These are phyloP conservation scores for Xerocomus nothofagi DNA, from an alignment of 1,284 basidiomycete genomes.

Conservation along the genomic window DNA sequence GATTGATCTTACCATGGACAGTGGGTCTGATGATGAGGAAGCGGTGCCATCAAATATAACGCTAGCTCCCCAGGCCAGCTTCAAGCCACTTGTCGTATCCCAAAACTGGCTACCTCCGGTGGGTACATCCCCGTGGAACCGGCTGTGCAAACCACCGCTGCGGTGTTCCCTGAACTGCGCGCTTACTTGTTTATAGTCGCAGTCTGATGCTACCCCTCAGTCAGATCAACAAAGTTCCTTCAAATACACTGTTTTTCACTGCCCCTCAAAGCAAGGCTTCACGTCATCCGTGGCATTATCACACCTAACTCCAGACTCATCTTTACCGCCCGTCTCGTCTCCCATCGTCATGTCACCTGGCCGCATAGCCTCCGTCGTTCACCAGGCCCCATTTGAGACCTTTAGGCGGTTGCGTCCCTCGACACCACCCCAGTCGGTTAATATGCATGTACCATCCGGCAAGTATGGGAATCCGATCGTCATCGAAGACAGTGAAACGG, in stretches of 20 bases:
- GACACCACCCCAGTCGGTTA: conserved; percentile 1
- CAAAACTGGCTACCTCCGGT: conserved; percentile 6
- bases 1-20: conserved; percentile 28
- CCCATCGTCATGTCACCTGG: not conserved
- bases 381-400: not conserved
- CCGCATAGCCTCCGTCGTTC: not conserved
- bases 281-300: not conserved
- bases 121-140: conserved; percentile 7
- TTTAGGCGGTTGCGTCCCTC: conserved; percentile 6
- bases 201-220: not conserved
- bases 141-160: not conserved
- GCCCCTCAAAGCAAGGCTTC: conserved; percentile 3
- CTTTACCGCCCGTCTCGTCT: not conserved
- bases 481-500: conserved; percentile 24
- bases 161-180: not conserved
- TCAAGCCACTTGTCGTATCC: not conserved
- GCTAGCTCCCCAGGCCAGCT: not conserved
- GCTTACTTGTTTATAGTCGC: conserved; percentile 13
- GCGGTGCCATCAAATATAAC: not conserved
- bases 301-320: not conserved
- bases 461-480: conserved; percentile 26
- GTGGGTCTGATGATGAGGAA: conserved; percentile 7
- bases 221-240: conserved; percentile 5
- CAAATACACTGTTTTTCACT: not conserved
- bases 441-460: conserved; percentile 7